Base-by-base conservation (phyloP, 371 early-diverging fungal species). In the Zychaea mexicana region DNA sequence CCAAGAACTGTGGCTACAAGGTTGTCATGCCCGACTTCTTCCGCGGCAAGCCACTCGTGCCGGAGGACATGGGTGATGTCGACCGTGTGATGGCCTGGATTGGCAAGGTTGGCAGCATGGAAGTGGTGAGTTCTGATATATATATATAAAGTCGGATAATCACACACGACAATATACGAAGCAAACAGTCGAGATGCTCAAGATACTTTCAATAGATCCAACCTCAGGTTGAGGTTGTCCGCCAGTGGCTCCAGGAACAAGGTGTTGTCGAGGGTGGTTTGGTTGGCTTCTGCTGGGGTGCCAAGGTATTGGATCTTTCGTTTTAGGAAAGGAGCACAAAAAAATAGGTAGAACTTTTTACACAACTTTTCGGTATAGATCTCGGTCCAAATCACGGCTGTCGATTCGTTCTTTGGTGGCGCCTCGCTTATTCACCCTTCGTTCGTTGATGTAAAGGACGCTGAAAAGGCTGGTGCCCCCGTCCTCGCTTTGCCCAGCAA, bases 201-300 rank as follows among this genome's bases (percentile, higher is more conserved):
- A 33, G 12, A 31, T 47, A 30, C 56, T 19, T 53, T 4, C 12
- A 24, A 7, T 54, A 66, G 74, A 54, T 74, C 52, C 58, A 65
- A 33, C 73, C 72, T 19, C 72, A 82, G 54, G 61, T 84, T 32
- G 46, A 60, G 13, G 70, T 68, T n/a, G 78, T 76, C 13, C 64
- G 67, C 45, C 64, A 73, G n/a, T 66, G 74, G 58, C 70, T 90
- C 24, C 66, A 72, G 42, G 58, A 46, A 31, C 71, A 77, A 15
- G 88, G 85, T 32, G 70, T 74, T 22, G 62, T 52, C 22, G 64
- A 70, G 38, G 80, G 81, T 45, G 81, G 85, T 28, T 17, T 86
- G 3, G 69, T 88, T 47, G 91, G 90, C 17, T 88, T 88, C 74
- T 90, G 90, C 77, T 89, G 89, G 89, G 89, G 89, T 55, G 87